Evolutionary conservation across 2,329 filamentous ascomycete species (phyloP).

Genomic region (Microdochium bolleyi): DNA sequence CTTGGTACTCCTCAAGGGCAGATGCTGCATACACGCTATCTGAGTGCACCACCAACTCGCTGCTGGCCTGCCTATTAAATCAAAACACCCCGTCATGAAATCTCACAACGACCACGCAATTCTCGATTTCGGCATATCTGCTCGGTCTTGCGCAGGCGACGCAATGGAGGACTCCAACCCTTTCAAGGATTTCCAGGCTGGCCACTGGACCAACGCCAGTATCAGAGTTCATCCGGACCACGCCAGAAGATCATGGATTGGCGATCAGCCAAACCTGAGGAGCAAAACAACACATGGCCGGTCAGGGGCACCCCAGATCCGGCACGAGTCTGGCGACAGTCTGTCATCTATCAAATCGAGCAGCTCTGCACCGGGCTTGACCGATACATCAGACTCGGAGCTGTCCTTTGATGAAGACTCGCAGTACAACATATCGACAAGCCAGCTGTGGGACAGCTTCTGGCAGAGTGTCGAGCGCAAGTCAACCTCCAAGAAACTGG

Average conservation of each 20-base stretch:
- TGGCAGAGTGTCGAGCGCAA: conserved; percentile 23
- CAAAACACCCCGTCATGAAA: background rate
- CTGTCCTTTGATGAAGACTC: conserved; percentile 42
- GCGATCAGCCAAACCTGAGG: background rate
- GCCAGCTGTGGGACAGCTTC: conserved; percentile 44
- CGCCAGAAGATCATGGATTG: background rate
- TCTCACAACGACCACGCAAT: background rate
- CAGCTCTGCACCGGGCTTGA: conserved; percentile 37
- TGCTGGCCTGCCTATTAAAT: background rate
- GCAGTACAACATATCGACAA: conserved; percentile 34
- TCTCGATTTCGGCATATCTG: background rate
- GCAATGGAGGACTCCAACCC: background rate
- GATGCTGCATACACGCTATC: background rate
- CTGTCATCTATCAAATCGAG: conserved; percentile 37
- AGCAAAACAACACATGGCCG: conserved; percentile 5
- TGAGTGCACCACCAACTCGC: background rate
- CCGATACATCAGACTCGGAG: conserved; percentile 45
- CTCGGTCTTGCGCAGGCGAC: background rate
- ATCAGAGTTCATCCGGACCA: background rate
- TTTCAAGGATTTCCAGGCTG: background rate
- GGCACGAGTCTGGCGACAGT: conserved; percentile 17
- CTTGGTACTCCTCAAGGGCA: background rate
- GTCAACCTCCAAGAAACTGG: conserved; percentile 1
- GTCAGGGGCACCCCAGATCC: conserved; percentile 12
- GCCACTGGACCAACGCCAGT: background rate